Evolutionary conservation across 768 basidiomycete genomes (phyloP), one percentile per base, ranked within the genome.

Genomic region (Russula earlei): DNA sequence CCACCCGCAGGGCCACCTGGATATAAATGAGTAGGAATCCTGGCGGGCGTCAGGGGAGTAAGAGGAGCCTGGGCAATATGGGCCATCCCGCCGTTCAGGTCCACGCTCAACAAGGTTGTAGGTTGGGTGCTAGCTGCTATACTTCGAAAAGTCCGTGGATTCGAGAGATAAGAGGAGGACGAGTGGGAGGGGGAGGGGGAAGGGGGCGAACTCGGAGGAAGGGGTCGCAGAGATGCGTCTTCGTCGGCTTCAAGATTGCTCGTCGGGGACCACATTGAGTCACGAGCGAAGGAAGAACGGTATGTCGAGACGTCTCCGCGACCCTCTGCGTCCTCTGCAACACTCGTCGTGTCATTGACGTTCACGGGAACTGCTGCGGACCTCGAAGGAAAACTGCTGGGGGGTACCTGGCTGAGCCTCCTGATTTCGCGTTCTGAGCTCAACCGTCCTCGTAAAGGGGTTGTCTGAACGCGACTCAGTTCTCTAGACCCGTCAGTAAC

Each of bases 51-150:
- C 5, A 75, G 71, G 0, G 84, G 79, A 24, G 85, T 84, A 34
- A 72, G 64, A 38, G 88, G 83, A 10, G 82, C 89, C 66, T 95
- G 88, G 6, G 92, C 92, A 62, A 95, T 95, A 69, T 95, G 91
- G 0, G 87, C 92, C 76, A 92, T 84, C 12, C 87, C 87, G 61
- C 83, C 83, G 7, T 83, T 80, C 24, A 91, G 68, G 65, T 97
- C 94, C 59, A 95, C 81, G 62, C 88, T 91, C n/a, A 96, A 74
- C 24, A 97, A 70, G 0, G 94, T 98, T 5, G 94, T 98, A 2
- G 92, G 94, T 69, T 96, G 96, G 12, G 94, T 98, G 64, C 87
- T 90, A 6, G 87, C 89, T 25, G 85, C 81, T 65, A 85, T 84
- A 65, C 87, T 89, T 64, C 81, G 78, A 70, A 91, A 90, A 0